Evolutionary conservation across 495 filamentous ascomycete species (phyloP).

Genomic region (Penicillium cosmopolitanum): DNA sequence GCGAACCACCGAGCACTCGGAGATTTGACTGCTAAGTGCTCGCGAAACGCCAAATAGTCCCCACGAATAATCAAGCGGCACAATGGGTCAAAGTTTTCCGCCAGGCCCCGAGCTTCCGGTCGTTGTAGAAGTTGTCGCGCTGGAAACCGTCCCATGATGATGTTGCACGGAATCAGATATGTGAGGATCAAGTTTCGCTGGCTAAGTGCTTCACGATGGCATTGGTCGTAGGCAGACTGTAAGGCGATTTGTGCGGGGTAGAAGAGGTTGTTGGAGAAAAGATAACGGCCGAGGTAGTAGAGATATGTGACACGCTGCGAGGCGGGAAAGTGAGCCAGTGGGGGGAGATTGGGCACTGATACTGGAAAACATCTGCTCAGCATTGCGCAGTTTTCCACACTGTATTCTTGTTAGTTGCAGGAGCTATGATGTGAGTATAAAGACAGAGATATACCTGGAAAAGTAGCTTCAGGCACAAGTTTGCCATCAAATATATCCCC

Average conservation of each 20-base stretch:
- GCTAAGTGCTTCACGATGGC: constrained; percentile 63
- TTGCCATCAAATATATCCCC: constrained; percentile 89
- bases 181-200: constrained; percentile 82
- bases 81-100: constrained; percentile 72
- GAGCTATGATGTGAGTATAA: not conserved
- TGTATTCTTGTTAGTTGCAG: constrained; percentile 21
- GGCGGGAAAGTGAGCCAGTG: constrained; percentile 78
- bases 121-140: constrained; percentile 63
- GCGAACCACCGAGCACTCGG: constrained; percentile 69
- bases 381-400: constrained; percentile 63
- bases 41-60: constrained; percentile 75
- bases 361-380: constrained; percentile 86
- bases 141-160: constrained; percentile 86
- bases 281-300: constrained; percentile 91
- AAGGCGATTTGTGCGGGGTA: constrained; percentile 72
- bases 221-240: constrained; percentile 79
- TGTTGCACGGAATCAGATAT: constrained; percentile 80
- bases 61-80: constrained; percentile 74
- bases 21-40: constrained; percentile 59
- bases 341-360: constrained; percentile 79
- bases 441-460: constrained; percentile 64
- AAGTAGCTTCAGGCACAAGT: constrained; percentile 84
- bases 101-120: constrained; percentile 73
- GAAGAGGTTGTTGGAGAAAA: constrained; percentile 81
- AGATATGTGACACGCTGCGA: constrained; percentile 88